Base-by-base conservation (phyloP, 352 stramenopile species). In the Halophytophthora polymorphica region DNA sequence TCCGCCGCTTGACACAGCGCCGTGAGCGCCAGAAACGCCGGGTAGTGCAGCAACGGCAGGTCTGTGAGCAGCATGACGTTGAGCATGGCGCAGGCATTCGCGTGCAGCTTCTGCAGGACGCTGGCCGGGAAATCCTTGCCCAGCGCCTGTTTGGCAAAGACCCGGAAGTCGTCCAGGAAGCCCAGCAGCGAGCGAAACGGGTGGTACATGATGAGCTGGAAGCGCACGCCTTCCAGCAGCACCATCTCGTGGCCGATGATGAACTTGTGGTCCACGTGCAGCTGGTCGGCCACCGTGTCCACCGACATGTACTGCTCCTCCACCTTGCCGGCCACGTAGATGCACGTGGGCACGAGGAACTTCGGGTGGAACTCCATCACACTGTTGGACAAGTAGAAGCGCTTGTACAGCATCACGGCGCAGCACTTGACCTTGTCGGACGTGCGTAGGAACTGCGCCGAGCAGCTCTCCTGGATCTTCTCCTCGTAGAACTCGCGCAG, bases 241-340 rank as follows among this genome's bases (percentile, higher is more conserved):
- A 87, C 59, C 81, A 96, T 96, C 59, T 96, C 86, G 39, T 93
- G 79, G 3, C 74, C 80, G 45, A 95, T 90, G 18, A 96, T 83
- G 57, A 88, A 77, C 58, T 90, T 88, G 56, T 90, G 82, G 58
- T 93, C 82, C 39, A 92, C 74, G 31, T 81, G 58, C n/a, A 93
- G 70, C 54, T 93, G 78, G 57, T 92, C 72, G 1, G 81, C 83
- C 39, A 95, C 76, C 38, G 73, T 92, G 38, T 95, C 84, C 35
- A 93, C 84, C 23, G 77, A 90, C 51, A 93, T 91, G 64, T 93
- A 95, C 65, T 95, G 84, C 78, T 96, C 86, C 61, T 96, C 86
- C 15, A 94, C 81, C 42, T 96, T 96, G 17, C 82, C 84, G 6
- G 86, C 86, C 15, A 95, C 83, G 66, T 95, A 95, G 52, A 96